Conservation (phyloP, 768 basidiomycete species). For the Serendipita sp. region DNA sequence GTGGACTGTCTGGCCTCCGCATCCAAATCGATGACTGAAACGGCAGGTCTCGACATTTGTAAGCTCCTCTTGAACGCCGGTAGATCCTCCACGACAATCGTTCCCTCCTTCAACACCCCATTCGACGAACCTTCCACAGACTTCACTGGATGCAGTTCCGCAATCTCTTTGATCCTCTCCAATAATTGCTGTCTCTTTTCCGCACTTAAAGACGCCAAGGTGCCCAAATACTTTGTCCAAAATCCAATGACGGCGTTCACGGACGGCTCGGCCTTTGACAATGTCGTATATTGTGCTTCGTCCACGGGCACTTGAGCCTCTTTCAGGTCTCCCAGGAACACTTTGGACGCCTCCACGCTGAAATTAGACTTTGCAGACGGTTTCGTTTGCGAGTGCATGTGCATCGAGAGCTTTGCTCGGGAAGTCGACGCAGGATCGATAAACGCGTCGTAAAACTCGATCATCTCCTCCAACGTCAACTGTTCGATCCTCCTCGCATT, state of each 20-base stretch:
- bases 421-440: conserved; percentile 53
- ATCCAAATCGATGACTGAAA: not conserved
- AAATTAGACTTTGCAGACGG: conserved; percentile 25
- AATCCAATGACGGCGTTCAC: conserved; percentile 48
- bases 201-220: conserved; percentile 18
- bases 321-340: conserved; percentile 40
- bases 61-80: conserved; percentile 17
- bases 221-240: conserved; percentile 33
- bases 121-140: not conserved
- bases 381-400: conserved; percentile 38
- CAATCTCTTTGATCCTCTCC: conserved; percentile 38
- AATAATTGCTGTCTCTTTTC: conserved; percentile 34
- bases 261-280: conserved; percentile 38
- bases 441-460: conserved; percentile 48
- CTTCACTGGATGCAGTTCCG: conserved; percentile 35
- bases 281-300: conserved; percentile 35
- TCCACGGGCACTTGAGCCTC: conserved; percentile 35
- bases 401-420: conserved; percentile 73
- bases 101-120: conserved; percentile 27
- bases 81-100: conserved; percentile 49
- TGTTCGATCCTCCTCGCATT: conserved; percentile 50
- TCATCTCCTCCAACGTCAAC: conserved; percentile 63
- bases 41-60: no score
- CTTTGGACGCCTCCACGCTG: conserved; percentile 45
- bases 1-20: no score